A percentile compares a stretch with the other conserved stretches of the same genome.
Conservation (phyloP, 1,284 basidiomycete species). For the Macrocybe sp. region DNA sequence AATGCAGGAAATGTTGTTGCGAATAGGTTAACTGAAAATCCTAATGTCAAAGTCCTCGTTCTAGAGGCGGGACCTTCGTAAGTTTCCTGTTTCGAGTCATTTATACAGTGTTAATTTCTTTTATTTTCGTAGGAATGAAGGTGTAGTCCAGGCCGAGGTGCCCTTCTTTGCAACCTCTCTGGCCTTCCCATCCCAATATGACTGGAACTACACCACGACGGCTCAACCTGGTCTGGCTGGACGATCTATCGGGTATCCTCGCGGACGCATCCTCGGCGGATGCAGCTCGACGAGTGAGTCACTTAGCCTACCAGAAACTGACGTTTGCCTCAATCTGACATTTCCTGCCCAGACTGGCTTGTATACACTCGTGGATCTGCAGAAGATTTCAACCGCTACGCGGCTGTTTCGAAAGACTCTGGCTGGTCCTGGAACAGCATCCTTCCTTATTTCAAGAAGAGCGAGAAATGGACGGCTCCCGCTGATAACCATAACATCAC, state of each 20-base stretch:
- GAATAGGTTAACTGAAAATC: conserved; percentile 15
- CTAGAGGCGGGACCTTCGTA: conserved; percentile 17
- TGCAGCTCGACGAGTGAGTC: conserved; percentile 19
- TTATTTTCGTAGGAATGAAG: not conserved
- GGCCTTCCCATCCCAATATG: not conserved
- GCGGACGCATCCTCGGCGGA: conserved; percentile 19
- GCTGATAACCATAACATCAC: not conserved
- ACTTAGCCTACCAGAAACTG: not conserved
- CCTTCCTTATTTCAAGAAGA: conserved; percentile 15
- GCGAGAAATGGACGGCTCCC: too few relatives aligned
- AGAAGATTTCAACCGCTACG: conserved; percentile 25
- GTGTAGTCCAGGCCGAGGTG: not conserved
- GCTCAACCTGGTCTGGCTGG: conserved; percentile 14
- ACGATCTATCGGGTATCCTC: conserved; percentile 12
- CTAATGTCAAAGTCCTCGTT: conserved; percentile 12
- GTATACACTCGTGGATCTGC: conserved; percentile 24
- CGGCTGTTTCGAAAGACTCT: conserved; percentile 20
- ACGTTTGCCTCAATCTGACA: not conserved
- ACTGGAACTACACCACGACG: conserved; percentile 7
- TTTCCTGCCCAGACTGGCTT: conserved; percentile 16
- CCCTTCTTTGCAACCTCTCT: not conserved
- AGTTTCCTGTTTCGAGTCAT: not conserved
- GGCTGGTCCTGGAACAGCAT: conserved; percentile 28
- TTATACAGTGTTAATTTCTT: not conserved
- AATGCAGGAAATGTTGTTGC: conserved; percentile 14